phyloP scores from a whole-genome alignment of 306 rosid species.

The Astragalus membranaceus region DNA sequence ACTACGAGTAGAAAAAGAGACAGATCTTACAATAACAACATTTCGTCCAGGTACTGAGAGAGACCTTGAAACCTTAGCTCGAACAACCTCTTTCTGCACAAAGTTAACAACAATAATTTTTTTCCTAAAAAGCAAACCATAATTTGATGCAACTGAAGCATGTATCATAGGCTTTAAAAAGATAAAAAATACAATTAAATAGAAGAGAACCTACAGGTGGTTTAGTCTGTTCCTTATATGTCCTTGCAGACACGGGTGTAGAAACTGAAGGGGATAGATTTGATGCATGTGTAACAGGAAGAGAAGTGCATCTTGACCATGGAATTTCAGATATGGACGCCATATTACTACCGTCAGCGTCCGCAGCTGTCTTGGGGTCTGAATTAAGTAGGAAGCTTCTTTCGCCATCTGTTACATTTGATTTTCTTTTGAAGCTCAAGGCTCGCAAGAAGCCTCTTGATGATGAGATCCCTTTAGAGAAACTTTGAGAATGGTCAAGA shows the following conservation, averaged over 20 bases:
- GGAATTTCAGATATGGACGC: conserved; percentile 41
- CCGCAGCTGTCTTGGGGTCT: conserved; percentile 33
- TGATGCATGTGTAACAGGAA: conserved; percentile 71
- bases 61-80: conserved; percentile 77
- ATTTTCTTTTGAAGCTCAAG: conserved; percentile 80
- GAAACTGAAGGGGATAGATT: conserved; percentile 61
- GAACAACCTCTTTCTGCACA: conserved; percentile 59
- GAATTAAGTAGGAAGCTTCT: conserved; percentile 72
- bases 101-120: conserved; percentile 19
- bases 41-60: conserved; percentile 74
- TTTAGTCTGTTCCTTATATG: conserved; percentile 49
- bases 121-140: not conserved
- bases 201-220: conserved; percentile 43
- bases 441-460: conserved; percentile 62
- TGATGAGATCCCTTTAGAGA: conserved; percentile 46
- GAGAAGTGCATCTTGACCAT: conserved; percentile 79
- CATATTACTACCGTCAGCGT: conserved; percentile 46
- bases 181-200: not conserved
- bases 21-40: conserved; percentile 74
- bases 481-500: conserved; percentile 70
- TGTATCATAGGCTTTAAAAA: conserved; percentile 7
- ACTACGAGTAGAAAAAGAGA: conserved; percentile 49
- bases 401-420: conserved; percentile 53
- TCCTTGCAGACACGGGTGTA: conserved; percentile 67
- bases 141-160: conserved; percentile 8